Conservation (phyloP, 768 basidiomycete species). For the Boletus fagicola region DNA sequence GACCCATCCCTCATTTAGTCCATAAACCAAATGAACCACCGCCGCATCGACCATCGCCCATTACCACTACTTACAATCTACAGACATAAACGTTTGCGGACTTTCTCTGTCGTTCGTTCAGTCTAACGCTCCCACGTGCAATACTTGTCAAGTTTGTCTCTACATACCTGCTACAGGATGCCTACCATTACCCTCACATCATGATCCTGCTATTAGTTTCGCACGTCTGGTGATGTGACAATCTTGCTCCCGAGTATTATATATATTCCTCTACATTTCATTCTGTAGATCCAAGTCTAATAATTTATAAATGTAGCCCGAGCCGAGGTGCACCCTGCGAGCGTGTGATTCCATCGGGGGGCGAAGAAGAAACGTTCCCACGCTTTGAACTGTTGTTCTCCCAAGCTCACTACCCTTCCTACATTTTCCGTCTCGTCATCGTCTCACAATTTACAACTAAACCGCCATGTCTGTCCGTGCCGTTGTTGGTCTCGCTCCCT, state of each 20-base stretch:
- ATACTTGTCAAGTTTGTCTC: constrained; percentile 7
- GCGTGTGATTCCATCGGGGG: constrained; percentile 14
- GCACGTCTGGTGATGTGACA: not conserved
- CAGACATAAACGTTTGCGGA: constrained; percentile 15
- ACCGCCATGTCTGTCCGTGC: constrained; percentile 45
- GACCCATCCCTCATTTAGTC: not conserved
- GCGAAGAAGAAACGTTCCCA: constrained; percentile 17
- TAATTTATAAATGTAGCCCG: not conserved
- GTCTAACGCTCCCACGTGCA: constrained; percentile 5
- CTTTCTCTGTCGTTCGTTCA: constrained; percentile 5
- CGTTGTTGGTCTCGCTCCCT: constrained; percentile 57
- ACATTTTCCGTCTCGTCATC: not conserved
- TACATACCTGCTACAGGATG: constrained; percentile 23
- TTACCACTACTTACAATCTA: constrained; percentile 18
- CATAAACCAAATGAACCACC: not conserved
- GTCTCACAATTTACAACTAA: constrained; percentile 6
- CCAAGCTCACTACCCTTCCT: not conserved
- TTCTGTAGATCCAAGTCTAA: constrained; percentile 1
- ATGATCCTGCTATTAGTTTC: not conserved
- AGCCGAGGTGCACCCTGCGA: not conserved
- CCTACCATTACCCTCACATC: constrained; percentile 6
- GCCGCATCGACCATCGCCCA: constrained; percentile 6
- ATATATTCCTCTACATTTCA: constrained; percentile 8
- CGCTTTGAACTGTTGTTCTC: constrained; percentile 5
- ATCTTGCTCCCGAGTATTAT: constrained; percentile 13